These are phyloP conservation scores for Cadophora sp. DNA, from an alignment of 2,329 filamentous ascomycete species.

Conservation along the genomic window DNA sequence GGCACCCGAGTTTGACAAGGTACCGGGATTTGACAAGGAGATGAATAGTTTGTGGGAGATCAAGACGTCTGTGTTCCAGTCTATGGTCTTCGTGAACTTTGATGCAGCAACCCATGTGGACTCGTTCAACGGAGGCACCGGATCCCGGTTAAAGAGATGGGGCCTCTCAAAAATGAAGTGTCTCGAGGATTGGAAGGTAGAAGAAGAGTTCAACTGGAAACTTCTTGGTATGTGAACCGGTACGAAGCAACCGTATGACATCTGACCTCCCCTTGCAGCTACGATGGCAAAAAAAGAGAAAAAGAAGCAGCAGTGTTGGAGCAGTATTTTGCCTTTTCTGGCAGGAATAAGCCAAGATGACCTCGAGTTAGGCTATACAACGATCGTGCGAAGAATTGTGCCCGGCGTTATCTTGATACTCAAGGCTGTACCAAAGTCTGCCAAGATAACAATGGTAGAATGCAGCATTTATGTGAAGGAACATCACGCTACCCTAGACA, in stretches of 20 bases:
- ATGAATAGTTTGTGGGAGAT: constrained; percentile 40
- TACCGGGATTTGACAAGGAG: constrained; percentile 39
- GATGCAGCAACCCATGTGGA: constrained; percentile 21
- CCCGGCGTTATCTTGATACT: constrained; percentile 15
- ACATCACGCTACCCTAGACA: neutral
- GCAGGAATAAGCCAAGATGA: neutral
- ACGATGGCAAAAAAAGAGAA: neutral
- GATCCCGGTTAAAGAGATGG: constrained; percentile 21
- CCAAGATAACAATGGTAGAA: constrained; percentile 18
- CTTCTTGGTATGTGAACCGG: constrained; percentile 33
- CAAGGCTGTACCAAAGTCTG: constrained; percentile 22
- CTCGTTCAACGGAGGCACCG: constrained; percentile 4
- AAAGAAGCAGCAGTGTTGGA: neutral
- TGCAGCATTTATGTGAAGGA: constrained; percentile 18
- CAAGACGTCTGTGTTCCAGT: constrained; percentile 27
- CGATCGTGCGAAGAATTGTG: constrained; percentile 15
- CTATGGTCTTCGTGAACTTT: constrained; percentile 40
- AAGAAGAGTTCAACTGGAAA: constrained; percentile 41
- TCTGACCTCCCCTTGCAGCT: neutral
- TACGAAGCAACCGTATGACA: neutral
- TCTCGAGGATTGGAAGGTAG: constrained; percentile 36
- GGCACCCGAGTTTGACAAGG: constrained; percentile 42
- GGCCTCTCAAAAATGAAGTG: constrained; percentile 28
- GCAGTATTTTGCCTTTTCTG: neutral
- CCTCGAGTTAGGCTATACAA: constrained; percentile 17